Percentiles rank a stretch among this genome's conserved stretches.
These are phyloP conservation scores for Dictyostelium brefeldianum DNA, from an alignment of 78 protist genomes.

Conservation along the genomic window DNA sequence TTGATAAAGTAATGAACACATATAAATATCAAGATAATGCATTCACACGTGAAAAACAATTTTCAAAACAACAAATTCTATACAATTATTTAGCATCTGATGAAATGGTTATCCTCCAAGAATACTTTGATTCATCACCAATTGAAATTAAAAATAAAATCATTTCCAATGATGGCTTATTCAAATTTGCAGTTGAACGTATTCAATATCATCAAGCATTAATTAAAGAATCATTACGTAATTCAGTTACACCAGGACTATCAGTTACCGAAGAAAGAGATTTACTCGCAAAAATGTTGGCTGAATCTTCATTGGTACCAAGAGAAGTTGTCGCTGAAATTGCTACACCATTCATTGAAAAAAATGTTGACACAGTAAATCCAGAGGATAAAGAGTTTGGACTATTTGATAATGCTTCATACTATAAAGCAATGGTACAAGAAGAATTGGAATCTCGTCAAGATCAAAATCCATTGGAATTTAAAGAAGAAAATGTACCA, in stretches of 20 bases:
- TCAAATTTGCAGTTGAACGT: not conserved
- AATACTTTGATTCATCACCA: constrained; percentile 16
- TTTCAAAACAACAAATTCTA: not conserved
- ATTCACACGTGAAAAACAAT: not conserved
- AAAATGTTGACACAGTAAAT: not conserved
- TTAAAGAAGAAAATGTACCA: not conserved
- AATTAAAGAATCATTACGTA: not conserved
- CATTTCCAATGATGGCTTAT: not conserved
- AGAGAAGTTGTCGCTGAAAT: not conserved
- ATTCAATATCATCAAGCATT: not conserved
- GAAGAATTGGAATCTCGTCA: not conserved
- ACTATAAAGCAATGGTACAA: not conserved
- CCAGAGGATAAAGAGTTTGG: not conserved
- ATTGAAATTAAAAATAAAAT: not conserved
- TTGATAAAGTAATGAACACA: not conserved
- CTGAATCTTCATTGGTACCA: not conserved
- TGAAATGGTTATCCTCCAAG: not conserved
- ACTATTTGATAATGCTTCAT: not conserved
- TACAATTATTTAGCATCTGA: not conserved
- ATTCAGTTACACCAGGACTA: not conserved
- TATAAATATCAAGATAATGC: not conserved
- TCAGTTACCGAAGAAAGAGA: not conserved
- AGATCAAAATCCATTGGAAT: not conserved
- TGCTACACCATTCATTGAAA: not conserved
- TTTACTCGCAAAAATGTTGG: not conserved